These are phyloP conservation scores for Elaeagnus macrophylla DNA, from an alignment of 306 rosid species.

Conservation along the genomic window DNA sequence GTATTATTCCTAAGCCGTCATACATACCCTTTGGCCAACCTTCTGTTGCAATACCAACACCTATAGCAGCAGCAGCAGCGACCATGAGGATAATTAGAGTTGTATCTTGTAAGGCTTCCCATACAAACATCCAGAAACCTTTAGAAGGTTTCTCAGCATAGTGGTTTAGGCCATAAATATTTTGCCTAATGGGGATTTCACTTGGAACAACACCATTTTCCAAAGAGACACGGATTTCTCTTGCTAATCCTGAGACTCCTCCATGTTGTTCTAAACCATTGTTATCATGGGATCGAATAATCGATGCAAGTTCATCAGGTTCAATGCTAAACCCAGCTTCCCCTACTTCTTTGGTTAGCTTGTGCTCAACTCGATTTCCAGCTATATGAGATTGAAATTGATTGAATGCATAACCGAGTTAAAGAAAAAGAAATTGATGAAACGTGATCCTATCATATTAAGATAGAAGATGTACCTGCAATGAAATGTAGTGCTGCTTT, in stretches of 20 bases:
- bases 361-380: slow-evolving; percentile 30
- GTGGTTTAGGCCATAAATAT: slow-evolving; percentile 43
- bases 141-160: slow-evolving; percentile 57
- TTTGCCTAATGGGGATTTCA: slow-evolving; percentile 41
- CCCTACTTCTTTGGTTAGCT: slow-evolving; percentile 36
- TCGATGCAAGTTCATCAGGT: slow-evolving; percentile 53
- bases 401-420: background rate
- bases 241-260: slow-evolving; percentile 60
- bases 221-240: slow-evolving; percentile 32
- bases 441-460: background rate
- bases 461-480: slow-evolving; percentile 31
- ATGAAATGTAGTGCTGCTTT: slow-evolving; percentile 79
- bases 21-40: slow-evolving; percentile 82
- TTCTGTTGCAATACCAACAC: slow-evolving; percentile 73
- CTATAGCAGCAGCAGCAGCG: slow-evolving; percentile 52
- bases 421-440: background rate
- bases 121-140: slow-evolving; percentile 72
- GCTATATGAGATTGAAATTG: slow-evolving; percentile 31
- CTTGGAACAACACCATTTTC: slow-evolving; percentile 40
- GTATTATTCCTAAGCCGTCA: slow-evolving; percentile 82
- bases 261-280: slow-evolving; percentile 36
- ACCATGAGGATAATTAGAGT: slow-evolving; percentile 64
- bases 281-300: slow-evolving; percentile 48
- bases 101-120: slow-evolving; percentile 90
- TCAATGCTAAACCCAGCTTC: slow-evolving; percentile 64